Conservation (phyloP, 176 grass and related monocot genomes). For the Cymbopogon citratus region DNA sequence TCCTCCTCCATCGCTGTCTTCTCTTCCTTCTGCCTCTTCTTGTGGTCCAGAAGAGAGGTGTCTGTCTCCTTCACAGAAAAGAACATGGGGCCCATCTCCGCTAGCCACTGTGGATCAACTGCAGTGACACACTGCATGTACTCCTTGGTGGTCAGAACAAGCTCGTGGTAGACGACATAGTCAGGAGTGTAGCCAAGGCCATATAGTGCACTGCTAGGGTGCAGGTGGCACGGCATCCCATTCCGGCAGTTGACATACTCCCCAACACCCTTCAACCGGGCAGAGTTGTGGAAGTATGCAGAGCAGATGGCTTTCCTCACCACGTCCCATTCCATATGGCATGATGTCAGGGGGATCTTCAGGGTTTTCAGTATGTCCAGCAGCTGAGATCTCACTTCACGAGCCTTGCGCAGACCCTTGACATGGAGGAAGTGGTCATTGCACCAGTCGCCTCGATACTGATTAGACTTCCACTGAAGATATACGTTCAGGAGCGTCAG, state of each 20-base stretch:
- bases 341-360: constrained; percentile 80
- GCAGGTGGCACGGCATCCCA: constrained; percentile 93
- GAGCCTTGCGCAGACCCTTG: constrained; percentile 87
- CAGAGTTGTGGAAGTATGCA: constrained; percentile 91
- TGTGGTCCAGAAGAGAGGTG: constrained; percentile 82
- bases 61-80: constrained; percentile 91
- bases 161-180: constrained; percentile 87
- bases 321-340: constrained; percentile 87
- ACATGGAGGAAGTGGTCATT: constrained; percentile 97
- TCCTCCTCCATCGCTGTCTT: constrained; percentile 94
- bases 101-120: constrained; percentile 89
- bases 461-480: constrained; percentile 90
- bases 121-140: constrained; percentile 98
- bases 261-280: constrained; percentile 82
- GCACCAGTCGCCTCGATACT: constrained; percentile 96
- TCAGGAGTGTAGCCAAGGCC: constrained; percentile 87
- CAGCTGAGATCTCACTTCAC: constrained; percentile 88
- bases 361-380: constrained; percentile 89
- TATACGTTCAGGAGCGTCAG: constrained; percentile 91
- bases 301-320: constrained; percentile 92
- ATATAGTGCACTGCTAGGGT: constrained; percentile 89
- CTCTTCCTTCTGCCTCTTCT: constrained; percentile 89
- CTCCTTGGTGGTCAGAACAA: constrained; percentile 91
- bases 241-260: constrained; percentile 96
- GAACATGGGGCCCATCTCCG: constrained; percentile 94